These are phyloP conservation scores for Aciculoconidium aculeatum DNA, from an alignment of 805 yeast species.

Conservation along the genomic window DNA sequence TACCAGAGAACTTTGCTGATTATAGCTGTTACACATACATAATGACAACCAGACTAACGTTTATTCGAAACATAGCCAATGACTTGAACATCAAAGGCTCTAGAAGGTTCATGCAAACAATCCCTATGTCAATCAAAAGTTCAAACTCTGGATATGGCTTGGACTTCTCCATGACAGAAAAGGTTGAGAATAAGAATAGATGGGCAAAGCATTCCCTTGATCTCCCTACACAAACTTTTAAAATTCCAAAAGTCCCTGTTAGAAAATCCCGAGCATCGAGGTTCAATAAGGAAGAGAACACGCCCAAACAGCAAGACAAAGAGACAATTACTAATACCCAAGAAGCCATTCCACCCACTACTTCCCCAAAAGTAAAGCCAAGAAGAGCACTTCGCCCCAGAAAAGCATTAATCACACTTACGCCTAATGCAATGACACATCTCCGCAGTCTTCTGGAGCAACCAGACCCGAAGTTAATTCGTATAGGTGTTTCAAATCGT, in stretches of 20 bases:
- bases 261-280: slow-evolving; percentile 32
- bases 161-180: slow-evolving; percentile 10
- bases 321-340: slow-evolving; percentile 4
- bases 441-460: slow-evolving; percentile 59
- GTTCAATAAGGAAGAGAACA: slow-evolving; percentile 11
- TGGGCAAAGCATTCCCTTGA: slow-evolving; percentile 29
- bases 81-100: slow-evolving; percentile 17
- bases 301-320: slow-evolving; percentile 6
- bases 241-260: slow-evolving; percentile 10
- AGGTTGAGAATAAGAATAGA: slow-evolving; percentile 11
- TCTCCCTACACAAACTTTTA: slow-evolving; percentile 8
- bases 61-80: too few species aligned
- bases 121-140: slow-evolving; percentile 17
- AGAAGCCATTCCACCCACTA: slow-evolving; percentile 5
- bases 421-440: slow-evolving; percentile 72
- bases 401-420: slow-evolving; percentile 80
- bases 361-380: slow-evolving; percentile 4
- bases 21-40: too few species aligned
- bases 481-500: slow-evolving; percentile 91
- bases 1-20: too few species aligned
- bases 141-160: slow-evolving; percentile 5
- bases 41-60: too few species aligned
- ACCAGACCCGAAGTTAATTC: slow-evolving; percentile 83
- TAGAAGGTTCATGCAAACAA: slow-evolving; percentile 32
- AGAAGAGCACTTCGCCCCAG: slow-evolving; percentile 76